Base-by-base conservation (phyloP, 2,329 filamentous ascomycete genomes). In the Rutstroemia sp. region DNA sequence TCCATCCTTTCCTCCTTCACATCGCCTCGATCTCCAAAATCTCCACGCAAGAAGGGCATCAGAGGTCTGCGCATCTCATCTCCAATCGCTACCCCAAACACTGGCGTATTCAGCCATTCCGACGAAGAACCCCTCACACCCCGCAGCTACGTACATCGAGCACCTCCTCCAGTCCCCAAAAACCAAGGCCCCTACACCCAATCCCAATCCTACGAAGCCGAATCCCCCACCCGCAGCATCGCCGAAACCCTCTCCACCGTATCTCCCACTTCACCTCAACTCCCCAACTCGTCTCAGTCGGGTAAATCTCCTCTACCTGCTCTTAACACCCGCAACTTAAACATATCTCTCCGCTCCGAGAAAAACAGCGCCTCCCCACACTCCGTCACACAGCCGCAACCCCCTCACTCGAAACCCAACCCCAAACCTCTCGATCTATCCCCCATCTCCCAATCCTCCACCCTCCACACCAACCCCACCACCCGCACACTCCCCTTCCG, bases 21-120 rank as follows among this genome's bases (percentile, higher is more conserved):
- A 61, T 86, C 83, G 17, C 54, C 54, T 23, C 42, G 46, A 55
- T 52, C 48, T 10, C 49, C 49, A 1, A 41, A 21, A 37, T 48
- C 55, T 16, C 82, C 83, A 69, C 77, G 59, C 57, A 61, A 55
- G 46, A 68, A 64, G 47, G 52, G 66, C 27, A 51, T 73, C 52
- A 78, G 75, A 65, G 77, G 73, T 19, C 69, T 86, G 60, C 78
- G 69, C 66, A 86, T 86, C 63, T 86, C 83, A 12, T 83, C 82
- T 1, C 83, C 83, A 51, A 82, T 86, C 63, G 79, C 83, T 75
- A 86, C 82, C 8, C 82, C 83, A 14, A 78, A 79, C 72, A 81
- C 82, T 2, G 76, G 73, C 2, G 81, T 78, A 2, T 86, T 85
- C 61, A 78, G 75, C 14, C 78, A 55, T 10, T 62, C 80, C 62